A percentile compares a stretch with the other conserved stretches of the same genome.
Evolutionary conservation across 805 yeast genomes (phyloP).

Genomic region (Candida ortonii): DNA sequence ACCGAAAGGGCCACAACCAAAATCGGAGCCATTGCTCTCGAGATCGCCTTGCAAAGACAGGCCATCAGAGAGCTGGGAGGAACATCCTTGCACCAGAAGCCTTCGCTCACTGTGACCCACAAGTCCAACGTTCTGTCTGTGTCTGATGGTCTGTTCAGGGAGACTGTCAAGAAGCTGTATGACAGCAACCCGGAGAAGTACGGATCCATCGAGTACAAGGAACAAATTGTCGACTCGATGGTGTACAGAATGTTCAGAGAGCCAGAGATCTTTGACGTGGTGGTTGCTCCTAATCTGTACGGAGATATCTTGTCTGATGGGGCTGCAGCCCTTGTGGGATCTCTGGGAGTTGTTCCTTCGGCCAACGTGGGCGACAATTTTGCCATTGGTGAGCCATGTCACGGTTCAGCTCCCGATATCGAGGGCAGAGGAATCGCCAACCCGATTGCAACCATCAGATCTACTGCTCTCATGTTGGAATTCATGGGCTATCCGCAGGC

Average conservation of each 20-base stretch:
- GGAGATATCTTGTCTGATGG: constrained; percentile 97
- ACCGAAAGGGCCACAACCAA: constrained; percentile 80
- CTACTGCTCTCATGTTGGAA: constrained; percentile 95
- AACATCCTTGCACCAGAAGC: constrained; percentile 48
- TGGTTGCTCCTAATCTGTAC: constrained; percentile 96
- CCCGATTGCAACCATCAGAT: constrained; percentile 97
- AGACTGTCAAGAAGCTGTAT: constrained; percentile 65
- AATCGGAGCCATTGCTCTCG: constrained; percentile 88
- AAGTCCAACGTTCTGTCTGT: constrained; percentile 92
- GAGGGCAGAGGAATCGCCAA: constrained; percentile 93
- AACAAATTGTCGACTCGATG: constrained; percentile 99
- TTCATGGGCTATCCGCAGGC: constrained; percentile 88
- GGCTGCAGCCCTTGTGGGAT: constrained; percentile 97
- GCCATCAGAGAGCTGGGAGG: constrained; percentile 64
- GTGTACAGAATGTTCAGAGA: constrained; percentile 98
- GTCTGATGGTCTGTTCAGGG: constrained; percentile 95
- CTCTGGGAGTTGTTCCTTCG: constrained; percentile 96
- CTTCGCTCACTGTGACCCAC: constrained; percentile 88
- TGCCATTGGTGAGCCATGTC: constrained; percentile 99
- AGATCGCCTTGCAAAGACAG: constrained; percentile 90
- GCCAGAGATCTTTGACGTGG: constrained; percentile 95
- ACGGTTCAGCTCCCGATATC: constrained; percentile 98
- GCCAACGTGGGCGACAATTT: constrained; percentile 96
- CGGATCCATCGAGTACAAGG: constrained; percentile 66
- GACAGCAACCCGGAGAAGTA: constrained; percentile 56